Evolutionary conservation across 2,329 filamentous ascomycete genomes (phyloP).

Genomic region (Cladosporium sp.): DNA sequence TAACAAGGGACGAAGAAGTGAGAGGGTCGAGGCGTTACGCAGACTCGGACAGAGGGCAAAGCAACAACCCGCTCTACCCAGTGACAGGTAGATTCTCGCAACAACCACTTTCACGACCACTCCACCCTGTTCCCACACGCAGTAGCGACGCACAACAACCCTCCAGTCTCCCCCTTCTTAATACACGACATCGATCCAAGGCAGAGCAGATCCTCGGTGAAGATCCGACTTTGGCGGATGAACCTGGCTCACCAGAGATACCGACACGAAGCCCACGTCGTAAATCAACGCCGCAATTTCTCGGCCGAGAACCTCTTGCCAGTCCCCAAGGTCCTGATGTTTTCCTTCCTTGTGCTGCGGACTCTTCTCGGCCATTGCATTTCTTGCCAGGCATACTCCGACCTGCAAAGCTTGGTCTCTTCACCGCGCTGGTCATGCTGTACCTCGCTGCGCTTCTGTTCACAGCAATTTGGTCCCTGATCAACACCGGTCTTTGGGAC

Average conservation of each 20-base stretch:
- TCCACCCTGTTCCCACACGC: background rate
- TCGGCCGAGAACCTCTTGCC: background rate
- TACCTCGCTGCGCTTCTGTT: conserved; percentile 71
- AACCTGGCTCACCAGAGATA: conserved; percentile 3
- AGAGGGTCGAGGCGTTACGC: conserved; percentile 33
- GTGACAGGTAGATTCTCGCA: background rate
- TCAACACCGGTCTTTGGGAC: conserved; percentile 59
- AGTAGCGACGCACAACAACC: conserved; percentile 1
- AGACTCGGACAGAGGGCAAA: background rate
- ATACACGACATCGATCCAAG: conserved; percentile 6
- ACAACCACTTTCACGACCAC: background rate
- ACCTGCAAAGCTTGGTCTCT: conserved; percentile 55
- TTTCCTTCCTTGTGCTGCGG: conserved; percentile 30
- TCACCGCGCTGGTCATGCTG: conserved; percentile 58
- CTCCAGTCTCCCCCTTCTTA: background rate
- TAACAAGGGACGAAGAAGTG: conserved; percentile 69
- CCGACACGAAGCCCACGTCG: conserved; percentile 11
- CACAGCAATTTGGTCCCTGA: conserved; percentile 62
- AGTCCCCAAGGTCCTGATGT: conserved; percentile 20
- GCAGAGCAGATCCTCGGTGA: conserved; percentile 10
- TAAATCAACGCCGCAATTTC: conserved; percentile 9
- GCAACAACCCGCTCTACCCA: conserved; percentile 1
- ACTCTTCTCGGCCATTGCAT: conserved; percentile 44
- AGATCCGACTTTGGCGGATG: conserved; percentile 3
- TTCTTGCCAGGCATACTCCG: conserved; percentile 70